Evolutionary conservation across 495 filamentous ascomycete genomes (phyloP), one percentile per base, ranked within the genome.

Genomic region (Aspergillus incahuasiensis): DNA sequence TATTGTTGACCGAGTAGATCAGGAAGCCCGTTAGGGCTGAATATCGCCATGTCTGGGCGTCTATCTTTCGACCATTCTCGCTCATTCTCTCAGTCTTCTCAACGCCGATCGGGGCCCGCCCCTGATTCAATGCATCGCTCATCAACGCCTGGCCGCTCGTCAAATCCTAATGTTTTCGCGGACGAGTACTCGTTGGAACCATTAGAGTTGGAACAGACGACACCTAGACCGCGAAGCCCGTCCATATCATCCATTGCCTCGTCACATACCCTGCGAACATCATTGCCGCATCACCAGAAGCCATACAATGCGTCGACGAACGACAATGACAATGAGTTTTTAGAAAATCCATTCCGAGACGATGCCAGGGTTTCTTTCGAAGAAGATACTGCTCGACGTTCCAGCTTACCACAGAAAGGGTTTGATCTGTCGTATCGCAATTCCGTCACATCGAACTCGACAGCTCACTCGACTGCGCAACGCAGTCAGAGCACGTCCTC

Each of bases 181-280:
- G 79, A 82, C 60, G 78, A 79, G 45, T 79, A 77, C 60, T 74
- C 78, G 3, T 59, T 80, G 62, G 73, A 80, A 57, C 63, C 72
- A 18, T 61, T 76, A 44, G 65, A 76, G 48, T 53, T 67, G 38
- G 70, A 74, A 45, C 64, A 68, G 42, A 65, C 67, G 38, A 65
- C 65, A 30, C 64, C 69, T 42, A 64, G 66, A 20, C 61, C 65
- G 38, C 66, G 54, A 55, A 70, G 68, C 58, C 65, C 69, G 9
- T 68, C 64, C 18, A 49, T 65, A 24, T 63, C 66, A 35, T 74
- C 73, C 19, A 63, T 68, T 52, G 61, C 65, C 45, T 70, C 71
- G 21, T 72, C 73, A 8, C 61, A 64, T 21, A 73, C 68, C 25
- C 67, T 74, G 32, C 69, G 65, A 41, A 68, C 68, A 28, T 68